Evolutionary conservation across 768 basidiomycete species (phyloP), one percentile per base, ranked within the genome.

Genomic region (Tricholomella constricta): DNA sequence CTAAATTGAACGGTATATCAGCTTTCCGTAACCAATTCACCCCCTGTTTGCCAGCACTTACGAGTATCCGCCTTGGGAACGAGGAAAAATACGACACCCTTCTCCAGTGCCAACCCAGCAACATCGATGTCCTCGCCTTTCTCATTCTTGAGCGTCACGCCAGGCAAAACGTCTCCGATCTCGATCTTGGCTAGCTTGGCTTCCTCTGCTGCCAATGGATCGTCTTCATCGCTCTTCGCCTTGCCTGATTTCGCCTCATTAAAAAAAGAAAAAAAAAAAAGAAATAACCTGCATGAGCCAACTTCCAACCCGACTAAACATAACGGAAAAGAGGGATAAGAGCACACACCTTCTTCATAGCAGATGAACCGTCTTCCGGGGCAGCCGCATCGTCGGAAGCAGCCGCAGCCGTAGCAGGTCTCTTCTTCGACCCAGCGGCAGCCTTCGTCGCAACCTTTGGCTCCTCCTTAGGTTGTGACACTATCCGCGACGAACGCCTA

Each of bases 61-160:
- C 88, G 85, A 17, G 90, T 93, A 72, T 92, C 90, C 36, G 89
- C 91, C 70, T 86, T 94, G 52, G 88, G 91, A 2, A 93, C 83
- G 4, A 90, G 72, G 74, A 93, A 94, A 54, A 98, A 68, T 27
- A 98, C 81, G 8, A 89, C 80, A 1, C 94, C 91, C 57, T 83
- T 76, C 60, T 93, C 86, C 25, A 75, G 74, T 2, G 85, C 77
- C 35, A 95, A 71, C 4, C 74, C 77, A 23, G 78, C 72, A 7
- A 91, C 76, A 54, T 91, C 81, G 22, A 93, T 72, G 48, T 94
- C 90, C 54, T 89, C 85, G 38, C 78, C 89, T 67, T 89, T 84
- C 72, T 97, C 91, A 67, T 93, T 91, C 73, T 93, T 87, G 54
- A 98, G 73, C 5, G 74, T 80, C 55, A 95, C 63, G 10, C 81